Percentiles rank a stretch among this genome's conserved stretches.
Conservation (phyloP, 2,329 filamentous ascomycete species). For the Trichocomaceae sp. region DNA sequence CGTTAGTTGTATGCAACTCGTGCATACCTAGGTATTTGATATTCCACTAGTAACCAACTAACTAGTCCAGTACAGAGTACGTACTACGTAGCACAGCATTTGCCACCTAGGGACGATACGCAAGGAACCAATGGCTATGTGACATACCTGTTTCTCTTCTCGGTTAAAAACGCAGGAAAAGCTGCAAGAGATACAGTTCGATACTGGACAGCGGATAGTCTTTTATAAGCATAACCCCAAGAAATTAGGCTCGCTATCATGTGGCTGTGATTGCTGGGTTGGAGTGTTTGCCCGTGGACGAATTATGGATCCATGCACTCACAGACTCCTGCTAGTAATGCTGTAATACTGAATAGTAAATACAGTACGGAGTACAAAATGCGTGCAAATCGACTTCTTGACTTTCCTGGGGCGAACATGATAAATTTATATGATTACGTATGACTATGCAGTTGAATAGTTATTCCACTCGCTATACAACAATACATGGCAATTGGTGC, state of each 20-base stretch:
- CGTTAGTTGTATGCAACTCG: no score
- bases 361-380: no score
- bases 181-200: no score
- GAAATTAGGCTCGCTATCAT: neutral
- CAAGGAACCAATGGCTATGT: no score
- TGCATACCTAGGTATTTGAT: neutral
- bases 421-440: no score
- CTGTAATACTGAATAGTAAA: no score
- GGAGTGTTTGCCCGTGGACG: neutral
- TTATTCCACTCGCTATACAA: no score
- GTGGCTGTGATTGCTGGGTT: neutral
- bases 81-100: neutral
- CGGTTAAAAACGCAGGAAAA: neutral
- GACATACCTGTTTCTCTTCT: neutral
- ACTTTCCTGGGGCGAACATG: no score
- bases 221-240: neutral
- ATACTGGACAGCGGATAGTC: no score
- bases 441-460: no score
- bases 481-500: no score
- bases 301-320: neutral
- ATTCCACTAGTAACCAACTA: neutral
- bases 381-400: no score
- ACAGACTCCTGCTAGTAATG: neutral
- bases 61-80: neutral
- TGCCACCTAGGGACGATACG: neutral